phyloP scores from a whole-genome alignment of 2,329 filamentous ascomycete species.

The Colletotrichum sp. region DNA sequence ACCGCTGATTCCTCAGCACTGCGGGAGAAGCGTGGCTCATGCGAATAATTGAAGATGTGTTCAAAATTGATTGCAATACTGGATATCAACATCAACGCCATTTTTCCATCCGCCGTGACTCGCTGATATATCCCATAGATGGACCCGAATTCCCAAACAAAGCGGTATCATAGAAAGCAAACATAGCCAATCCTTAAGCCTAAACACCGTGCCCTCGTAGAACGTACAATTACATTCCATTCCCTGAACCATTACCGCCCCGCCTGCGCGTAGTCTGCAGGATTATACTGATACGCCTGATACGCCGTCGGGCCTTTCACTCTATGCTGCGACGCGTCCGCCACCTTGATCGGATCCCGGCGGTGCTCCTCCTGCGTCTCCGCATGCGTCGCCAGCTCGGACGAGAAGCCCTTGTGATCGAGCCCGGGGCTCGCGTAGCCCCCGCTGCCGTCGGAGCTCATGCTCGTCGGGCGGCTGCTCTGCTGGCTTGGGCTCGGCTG shows the following conservation, averaged over 20 bases:
- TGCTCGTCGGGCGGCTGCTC: slow-evolving; percentile 39
- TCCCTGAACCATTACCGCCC: not conserved
- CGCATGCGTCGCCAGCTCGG: slow-evolving; percentile 50
- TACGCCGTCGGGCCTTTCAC: slow-evolving; percentile 9
- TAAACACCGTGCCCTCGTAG: not conserved
- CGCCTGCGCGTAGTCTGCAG: slow-evolving; percentile 38
- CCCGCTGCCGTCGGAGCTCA: slow-evolving; percentile 31
- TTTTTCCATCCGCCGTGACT: not conserved
- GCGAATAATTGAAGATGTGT: too few species aligned
- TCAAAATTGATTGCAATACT: too few species aligned
- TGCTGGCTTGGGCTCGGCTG: slow-evolving; percentile 32
- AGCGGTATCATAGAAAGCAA: slow-evolving; percentile 17
- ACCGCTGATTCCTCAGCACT: too few species aligned
- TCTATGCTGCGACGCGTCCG: slow-evolving; percentile 5
- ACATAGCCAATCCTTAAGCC: not conserved
- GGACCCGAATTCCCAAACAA: not conserved
- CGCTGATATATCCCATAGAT: not conserved
- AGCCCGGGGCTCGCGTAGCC: slow-evolving; percentile 42
- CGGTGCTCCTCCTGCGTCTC: slow-evolving; percentile 52
- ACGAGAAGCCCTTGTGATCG: slow-evolving; percentile 45
- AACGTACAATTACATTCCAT: not conserved
- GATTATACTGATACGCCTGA: slow-evolving; percentile 39
- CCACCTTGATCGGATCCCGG: not conserved
- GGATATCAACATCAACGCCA: not conserved
- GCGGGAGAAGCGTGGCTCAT: too few species aligned